Percentiles rank a stretch among this genome's conserved stretches.
Evolutionary conservation across 176 grass and related monocot species (phyloP).

Genomic region (Ananas comosus): DNA sequence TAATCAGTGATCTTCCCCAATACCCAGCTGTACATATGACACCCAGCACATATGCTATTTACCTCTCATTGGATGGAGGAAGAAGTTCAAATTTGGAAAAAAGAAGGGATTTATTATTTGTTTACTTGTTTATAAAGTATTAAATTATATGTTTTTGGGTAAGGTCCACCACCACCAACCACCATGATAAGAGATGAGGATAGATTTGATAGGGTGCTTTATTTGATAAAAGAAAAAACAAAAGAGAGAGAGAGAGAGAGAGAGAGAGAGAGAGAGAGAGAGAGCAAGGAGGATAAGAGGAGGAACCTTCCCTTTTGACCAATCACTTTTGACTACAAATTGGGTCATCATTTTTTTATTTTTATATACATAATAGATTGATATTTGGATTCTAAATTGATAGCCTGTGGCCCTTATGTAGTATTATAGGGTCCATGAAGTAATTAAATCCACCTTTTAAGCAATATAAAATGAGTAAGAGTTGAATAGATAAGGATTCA

Average conservation of each 20-base stretch:
- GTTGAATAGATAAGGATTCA: no score
- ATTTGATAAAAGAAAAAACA: not conserved
- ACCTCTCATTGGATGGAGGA: no score
- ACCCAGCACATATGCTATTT: no score
- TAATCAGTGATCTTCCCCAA: no score
- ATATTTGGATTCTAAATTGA: not conserved
- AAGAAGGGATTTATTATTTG: no score
- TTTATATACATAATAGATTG: not conserved
- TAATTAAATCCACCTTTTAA: no score
- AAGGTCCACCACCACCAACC: slow-evolving; percentile 22
- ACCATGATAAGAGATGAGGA: slow-evolving; percentile 31
- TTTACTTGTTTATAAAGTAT: slow-evolving; percentile 1
- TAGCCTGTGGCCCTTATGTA: not conserved
- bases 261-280: not conserved
- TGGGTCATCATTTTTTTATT: not conserved
- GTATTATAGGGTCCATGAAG: no score
- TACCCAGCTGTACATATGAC: no score
- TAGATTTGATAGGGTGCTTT: slow-evolving; percentile 19
- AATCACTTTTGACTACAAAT: not conserved
- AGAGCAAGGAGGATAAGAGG: not conserved
- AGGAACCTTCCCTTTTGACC: not conserved
- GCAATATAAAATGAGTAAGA: no score
- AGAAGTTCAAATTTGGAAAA: no score
- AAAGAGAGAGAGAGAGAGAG: not conserved
- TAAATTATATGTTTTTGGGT: not conserved